Conservation (phyloP, 768 basidiomycete species). For the Suillus placidus region DNA sequence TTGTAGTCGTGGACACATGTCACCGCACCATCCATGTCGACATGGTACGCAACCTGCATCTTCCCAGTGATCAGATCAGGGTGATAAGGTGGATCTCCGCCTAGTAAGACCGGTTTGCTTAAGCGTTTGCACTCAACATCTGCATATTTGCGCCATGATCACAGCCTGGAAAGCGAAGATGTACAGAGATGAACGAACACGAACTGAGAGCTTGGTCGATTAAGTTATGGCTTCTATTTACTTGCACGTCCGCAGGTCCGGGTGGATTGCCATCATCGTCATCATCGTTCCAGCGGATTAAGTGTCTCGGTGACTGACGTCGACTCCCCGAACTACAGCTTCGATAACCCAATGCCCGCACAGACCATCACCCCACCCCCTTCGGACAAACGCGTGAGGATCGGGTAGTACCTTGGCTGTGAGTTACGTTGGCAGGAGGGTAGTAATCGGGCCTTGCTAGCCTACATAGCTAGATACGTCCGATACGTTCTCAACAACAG, state of each 20-base stretch:
- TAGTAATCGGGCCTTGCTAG: no score
- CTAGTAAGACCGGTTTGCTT: constrained; percentile 44
- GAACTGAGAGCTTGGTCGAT: background rate
- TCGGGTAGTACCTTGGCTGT: background rate
- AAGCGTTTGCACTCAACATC: background rate
- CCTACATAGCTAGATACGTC: background rate
- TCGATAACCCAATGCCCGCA: background rate
- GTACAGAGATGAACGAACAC: background rate
- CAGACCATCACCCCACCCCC: background rate
- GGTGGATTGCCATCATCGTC: background rate
- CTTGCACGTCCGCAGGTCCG: background rate
- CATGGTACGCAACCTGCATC: constrained; percentile 36
- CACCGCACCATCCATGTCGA: constrained; percentile 20
- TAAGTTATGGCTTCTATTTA: background rate
- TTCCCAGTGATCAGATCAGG: constrained; percentile 48
- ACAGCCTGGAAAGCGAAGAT: background rate
- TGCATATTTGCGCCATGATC: background rate
- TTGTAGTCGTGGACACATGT: constrained; percentile 49
- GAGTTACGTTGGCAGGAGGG: background rate
- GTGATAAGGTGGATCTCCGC: constrained; percentile 56
- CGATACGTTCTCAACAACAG: background rate
- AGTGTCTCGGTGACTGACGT: background rate
- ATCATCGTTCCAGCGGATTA: background rate
- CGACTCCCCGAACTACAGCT: background rate
- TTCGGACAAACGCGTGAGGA: background rate